Evolutionary conservation across 1,284 basidiomycete species (phyloP).

Genomic region (Pseudozyma tsukubaensis): DNA sequence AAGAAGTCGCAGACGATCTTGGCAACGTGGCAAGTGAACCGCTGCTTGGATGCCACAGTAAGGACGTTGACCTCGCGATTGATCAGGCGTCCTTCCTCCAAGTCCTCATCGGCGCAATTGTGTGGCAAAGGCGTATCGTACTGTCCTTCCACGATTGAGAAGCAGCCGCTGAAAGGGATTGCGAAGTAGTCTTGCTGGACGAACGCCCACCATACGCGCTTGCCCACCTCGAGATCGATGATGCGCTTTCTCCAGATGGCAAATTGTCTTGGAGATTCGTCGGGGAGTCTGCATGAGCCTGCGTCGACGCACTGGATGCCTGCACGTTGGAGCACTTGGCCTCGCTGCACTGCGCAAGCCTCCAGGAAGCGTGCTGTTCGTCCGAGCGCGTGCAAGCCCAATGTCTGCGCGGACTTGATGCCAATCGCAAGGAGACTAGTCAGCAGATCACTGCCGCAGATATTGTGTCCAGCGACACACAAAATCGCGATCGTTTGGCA

Average conservation of each 20-base stretch:
- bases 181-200: slow-evolving; percentile 56
- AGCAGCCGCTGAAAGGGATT: slow-evolving; percentile 50
- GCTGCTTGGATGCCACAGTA: slow-evolving; percentile 49
- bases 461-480: slow-evolving; percentile 54
- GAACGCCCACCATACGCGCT: slow-evolving; percentile 56
- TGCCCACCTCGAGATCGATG: slow-evolving; percentile 53
- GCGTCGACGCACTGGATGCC: slow-evolving; percentile 23
- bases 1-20: slow-evolving; percentile 55
- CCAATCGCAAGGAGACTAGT: slow-evolving; percentile 51
- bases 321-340: slow-evolving; percentile 24
- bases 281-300: slow-evolving; percentile 32
- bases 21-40: slow-evolving; percentile 49
- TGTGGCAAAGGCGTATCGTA: slow-evolving; percentile 54
- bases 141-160: slow-evolving; percentile 47
- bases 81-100: slow-evolving; percentile 41
- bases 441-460: slow-evolving; percentile 51
- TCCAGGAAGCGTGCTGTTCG: slow-evolving; percentile 35
- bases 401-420: slow-evolving; percentile 53
- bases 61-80: slow-evolving; percentile 47
- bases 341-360: slow-evolving; percentile 29
- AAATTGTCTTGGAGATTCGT: slow-evolving; percentile 40
- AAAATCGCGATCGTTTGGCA: slow-evolving; percentile 54
- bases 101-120: slow-evolving; percentile 49
- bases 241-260: slow-evolving; percentile 48
- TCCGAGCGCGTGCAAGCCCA: slow-evolving; percentile 47